Base-by-base conservation (phyloP, 2,329 filamentous ascomycete genomes). In the Talaromyces atroroseus region DNA sequence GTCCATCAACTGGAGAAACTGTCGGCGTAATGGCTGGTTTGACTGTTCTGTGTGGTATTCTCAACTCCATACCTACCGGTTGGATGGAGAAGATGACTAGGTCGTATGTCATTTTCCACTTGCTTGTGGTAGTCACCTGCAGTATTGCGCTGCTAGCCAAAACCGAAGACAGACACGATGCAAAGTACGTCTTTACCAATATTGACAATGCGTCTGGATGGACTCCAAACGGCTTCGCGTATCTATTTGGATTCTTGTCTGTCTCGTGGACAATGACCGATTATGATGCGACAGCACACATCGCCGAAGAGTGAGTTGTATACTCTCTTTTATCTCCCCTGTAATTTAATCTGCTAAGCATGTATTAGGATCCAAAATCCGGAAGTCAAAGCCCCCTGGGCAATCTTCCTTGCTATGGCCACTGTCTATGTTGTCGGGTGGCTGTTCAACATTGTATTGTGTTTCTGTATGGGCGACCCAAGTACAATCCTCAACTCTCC, bases 191-290 rank as follows among this genome's bases (percentile, higher is more conserved):
- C 38, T 84, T 83, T 64, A 82, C 80, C 7, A 63, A 82, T 52
- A 74, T 82, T 51, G 72, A 78, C 46, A 72, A 78, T 2, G 68
- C 67, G 23, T 80, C 77, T 0, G 81, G 81, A 36, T 84, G 81
- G 81, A 71, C 63, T 0, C 80, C 80, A 0, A 68, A 74, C 2
- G 81, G 80, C 21, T 83, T 79, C 66, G 79, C 78, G 2, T 83
- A 81, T 64, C 64, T 83, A n/a, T 83, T 84, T 58, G 81, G 81
- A n/a, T 83, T 82, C 64, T 69, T 84, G 24, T 80, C 78, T 1
- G 81, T 82, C 38, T 77, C 77, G 20, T 84, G 81, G 81, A 83
- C 80, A 54, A 83, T 84, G 80, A 83, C 80, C 3, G 77, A 80
- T 62, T 80, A 80, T 64, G 79, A 71, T 49, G 74, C 74, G 6